Percentiles rank a stretch among this genome's conserved stretches.
Conservation (phyloP, 176 grass and related monocot genomes). For the Juncus effusus region DNA sequence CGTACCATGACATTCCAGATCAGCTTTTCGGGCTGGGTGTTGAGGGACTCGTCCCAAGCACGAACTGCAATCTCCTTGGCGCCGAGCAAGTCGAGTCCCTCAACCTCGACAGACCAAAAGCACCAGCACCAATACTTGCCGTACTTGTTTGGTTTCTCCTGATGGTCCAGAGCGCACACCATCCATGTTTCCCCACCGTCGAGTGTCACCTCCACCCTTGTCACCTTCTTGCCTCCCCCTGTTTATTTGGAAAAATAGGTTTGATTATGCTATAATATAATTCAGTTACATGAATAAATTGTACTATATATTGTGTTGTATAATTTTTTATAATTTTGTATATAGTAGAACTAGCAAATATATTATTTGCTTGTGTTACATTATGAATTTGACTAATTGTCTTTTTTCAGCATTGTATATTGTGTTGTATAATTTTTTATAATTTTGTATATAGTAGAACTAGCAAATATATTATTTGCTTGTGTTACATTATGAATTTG, state of each 20-base stretch:
- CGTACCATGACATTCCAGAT: constrained; percentile 96
- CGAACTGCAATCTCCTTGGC: constrained; percentile 89
- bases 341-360: not conserved
- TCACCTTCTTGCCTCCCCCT: constrained; percentile 88
- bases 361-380: not conserved
- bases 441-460: not conserved
- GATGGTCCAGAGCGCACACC: constrained; percentile 56
- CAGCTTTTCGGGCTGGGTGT: constrained; percentile 87
- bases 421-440: not conserved
- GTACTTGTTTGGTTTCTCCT: constrained; percentile 86
- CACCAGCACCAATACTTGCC: constrained; percentile 98
- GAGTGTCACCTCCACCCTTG: constrained; percentile 84
- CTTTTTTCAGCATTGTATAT: too few species aligned
- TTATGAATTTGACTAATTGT: not conserved
- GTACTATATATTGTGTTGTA: too few species aligned
- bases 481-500: not conserved
- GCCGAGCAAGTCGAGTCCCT: constrained; percentile 73
- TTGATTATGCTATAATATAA: not conserved
- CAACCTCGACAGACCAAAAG: constrained; percentile 89
- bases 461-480: not conserved
- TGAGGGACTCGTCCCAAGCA: constrained; percentile 80
- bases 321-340: not conserved
- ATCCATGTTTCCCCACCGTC: constrained; percentile 87
- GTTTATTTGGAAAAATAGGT: not conserved
- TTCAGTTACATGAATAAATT: not conserved